A percentile compares a stretch with the other conserved stretches of the same genome.
Conservation (phyloP, 2,329 filamentous ascomycete genomes). For the Atkinsonella texensis region DNA sequence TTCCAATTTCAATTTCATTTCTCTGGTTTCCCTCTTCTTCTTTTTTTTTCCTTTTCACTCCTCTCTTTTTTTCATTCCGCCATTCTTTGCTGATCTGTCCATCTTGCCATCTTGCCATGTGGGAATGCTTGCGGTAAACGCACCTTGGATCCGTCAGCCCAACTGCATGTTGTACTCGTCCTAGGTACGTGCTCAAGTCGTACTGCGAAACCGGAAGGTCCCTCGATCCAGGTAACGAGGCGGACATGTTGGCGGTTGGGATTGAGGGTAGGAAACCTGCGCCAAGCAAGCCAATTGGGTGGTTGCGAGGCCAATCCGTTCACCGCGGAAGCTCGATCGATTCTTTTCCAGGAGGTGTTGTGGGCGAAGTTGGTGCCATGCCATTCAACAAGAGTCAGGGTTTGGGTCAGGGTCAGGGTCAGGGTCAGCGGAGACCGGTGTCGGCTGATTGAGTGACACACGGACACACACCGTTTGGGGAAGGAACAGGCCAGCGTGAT, state of each 20-base stretch:
- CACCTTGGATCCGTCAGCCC: slow-evolving; percentile 93
- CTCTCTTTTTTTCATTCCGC: too few species aligned
- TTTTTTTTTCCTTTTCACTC: too few species aligned
- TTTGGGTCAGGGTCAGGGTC: too few species aligned
- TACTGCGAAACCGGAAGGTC: slow-evolving; percentile 87
- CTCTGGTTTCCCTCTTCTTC: too few species aligned
- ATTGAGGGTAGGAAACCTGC: background rate
- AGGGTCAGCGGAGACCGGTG: too few species aligned
- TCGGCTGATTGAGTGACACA: too few species aligned
- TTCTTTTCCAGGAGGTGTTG: background rate
- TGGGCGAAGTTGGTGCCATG: background rate
- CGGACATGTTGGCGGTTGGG: slow-evolving; percentile 37
- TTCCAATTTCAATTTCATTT: too few species aligned
- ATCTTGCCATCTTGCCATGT: too few species aligned
- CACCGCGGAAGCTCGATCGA: background rate
- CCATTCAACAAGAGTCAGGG: too few species aligned
- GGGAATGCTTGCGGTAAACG: slow-evolving; percentile 23
- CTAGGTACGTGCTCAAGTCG: slow-evolving; percentile 90
- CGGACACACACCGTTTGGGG: too few species aligned
- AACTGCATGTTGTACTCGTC: slow-evolving; percentile 78
- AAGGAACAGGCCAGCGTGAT: too few species aligned
- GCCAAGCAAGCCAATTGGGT: background rate
- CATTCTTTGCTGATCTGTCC: too few species aligned
- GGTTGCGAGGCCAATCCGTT: background rate
- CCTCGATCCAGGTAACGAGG: slow-evolving; percentile 54